Conservation (phyloP, 257 asterid genomes). For the Solanum lignicaule region DNA sequence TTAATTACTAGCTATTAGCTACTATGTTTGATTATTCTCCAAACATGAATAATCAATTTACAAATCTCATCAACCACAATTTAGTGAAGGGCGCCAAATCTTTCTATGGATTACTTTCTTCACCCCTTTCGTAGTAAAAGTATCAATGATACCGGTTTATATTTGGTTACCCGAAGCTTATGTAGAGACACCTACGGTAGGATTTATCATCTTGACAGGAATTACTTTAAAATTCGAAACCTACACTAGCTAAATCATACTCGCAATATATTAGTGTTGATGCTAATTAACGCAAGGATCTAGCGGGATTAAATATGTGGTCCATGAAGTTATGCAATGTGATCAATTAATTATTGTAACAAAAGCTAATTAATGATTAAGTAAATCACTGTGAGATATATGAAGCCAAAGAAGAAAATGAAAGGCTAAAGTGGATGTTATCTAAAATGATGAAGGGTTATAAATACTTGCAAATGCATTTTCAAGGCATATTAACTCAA, state of each 20-base stretch:
- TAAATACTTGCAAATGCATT: slow-evolving; percentile 18
- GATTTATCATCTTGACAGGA: too few relatives aligned
- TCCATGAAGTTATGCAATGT: neutral
- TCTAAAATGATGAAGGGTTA: slow-evolving; percentile 23
- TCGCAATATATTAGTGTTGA: neutral
- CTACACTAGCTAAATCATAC: neutral
- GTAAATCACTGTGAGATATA: slow-evolving; percentile 13
- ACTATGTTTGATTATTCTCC: neutral
- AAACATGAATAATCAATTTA: too few relatives aligned
- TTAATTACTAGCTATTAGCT: neutral
- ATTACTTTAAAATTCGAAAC: neutral
- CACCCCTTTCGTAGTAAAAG: too few relatives aligned
- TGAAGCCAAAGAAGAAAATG: slow-evolving; percentile 32
- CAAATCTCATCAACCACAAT: too few relatives aligned
- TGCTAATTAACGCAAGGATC: neutral
- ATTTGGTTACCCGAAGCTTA: fast-evolving
- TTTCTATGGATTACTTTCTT: too few relatives aligned
- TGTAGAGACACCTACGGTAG: neutral
- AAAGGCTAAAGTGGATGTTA: slow-evolving; percentile 16
- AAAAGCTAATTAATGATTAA: neutral
- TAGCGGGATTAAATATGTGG: neutral
- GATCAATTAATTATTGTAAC: neutral
- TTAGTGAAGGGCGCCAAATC: too few relatives aligned
- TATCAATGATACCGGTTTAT: too few relatives aligned
- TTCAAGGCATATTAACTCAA: slow-evolving; percentile 4